Conservation (phyloP, 805 yeast genomes). For the Starmera quercuum region DNA sequence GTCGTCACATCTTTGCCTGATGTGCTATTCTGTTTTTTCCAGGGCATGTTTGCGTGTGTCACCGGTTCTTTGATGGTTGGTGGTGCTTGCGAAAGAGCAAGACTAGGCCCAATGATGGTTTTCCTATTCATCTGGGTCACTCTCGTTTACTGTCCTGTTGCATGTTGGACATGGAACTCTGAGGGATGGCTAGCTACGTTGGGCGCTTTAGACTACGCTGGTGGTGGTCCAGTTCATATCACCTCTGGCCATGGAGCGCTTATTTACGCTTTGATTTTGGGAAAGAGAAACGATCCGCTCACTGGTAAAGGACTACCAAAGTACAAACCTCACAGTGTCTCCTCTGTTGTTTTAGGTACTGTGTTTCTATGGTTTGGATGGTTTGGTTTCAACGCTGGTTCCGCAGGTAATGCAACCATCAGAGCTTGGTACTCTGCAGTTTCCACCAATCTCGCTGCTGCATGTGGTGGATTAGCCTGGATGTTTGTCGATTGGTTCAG, state of each 20-base stretch:
- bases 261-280: constrained; percentile 86
- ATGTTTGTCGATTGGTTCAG: constrained; percentile 78
- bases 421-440: constrained; percentile 93
- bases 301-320: constrained; percentile 67
- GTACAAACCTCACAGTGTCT: constrained; percentile 90
- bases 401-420: constrained; percentile 87
- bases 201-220: constrained; percentile 94
- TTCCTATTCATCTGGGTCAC: constrained; percentile 93
- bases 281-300: constrained; percentile 84
- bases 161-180: constrained; percentile 96
- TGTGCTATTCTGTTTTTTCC: constrained; percentile 82
- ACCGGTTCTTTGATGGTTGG: constrained; percentile 94
- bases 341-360: constrained; percentile 87
- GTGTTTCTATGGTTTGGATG: constrained; percentile 97
- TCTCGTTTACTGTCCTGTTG: constrained; percentile 91
- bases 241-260: constrained; percentile 92
- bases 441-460: constrained; percentile 92
- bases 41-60: constrained; percentile 93
- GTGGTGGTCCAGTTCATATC: constrained; percentile 98
- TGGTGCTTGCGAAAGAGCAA: constrained; percentile 96
- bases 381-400: constrained; percentile 99
- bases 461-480: constrained; percentile 91
- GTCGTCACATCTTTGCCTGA: constrained; percentile 73
- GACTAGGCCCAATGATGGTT: constrained; percentile 94
- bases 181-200: constrained; percentile 81